Base-by-base conservation (phyloP, 495 filamentous ascomycete species). In the Letharia lupina region DNA sequence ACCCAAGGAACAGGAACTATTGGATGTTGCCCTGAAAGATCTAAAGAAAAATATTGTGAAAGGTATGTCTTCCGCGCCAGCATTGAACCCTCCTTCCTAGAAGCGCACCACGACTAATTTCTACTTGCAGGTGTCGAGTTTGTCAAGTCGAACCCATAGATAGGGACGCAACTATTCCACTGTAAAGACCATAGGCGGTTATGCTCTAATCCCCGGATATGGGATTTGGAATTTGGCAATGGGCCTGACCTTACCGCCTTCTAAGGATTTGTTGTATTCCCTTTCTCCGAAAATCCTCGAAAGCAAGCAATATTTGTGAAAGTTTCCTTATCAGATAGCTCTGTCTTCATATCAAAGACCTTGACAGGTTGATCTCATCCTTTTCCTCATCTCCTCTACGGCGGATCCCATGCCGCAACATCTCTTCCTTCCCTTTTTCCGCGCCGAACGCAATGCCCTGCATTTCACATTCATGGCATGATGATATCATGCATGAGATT, bases 31-130 rank as follows among this genome's bases (percentile, higher is more conserved):
- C 82, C 80, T 96, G 67, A 78, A 72, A 69, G 94, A 98, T 81
- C 83, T 98, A 77, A 91, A 92, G 84, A 91, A 90, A 79, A 91
- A 91, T 80, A 91, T 91, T 77, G 74, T 82, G 73, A 91, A 91
- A 85, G 88, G 82, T 76, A 72, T 11, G 40, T 56, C 60, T 33
- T 42, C 28, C 13, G 28, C 37, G 39, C 44, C 47, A 39, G 16
- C 7, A 35, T 40, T 39, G 12, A 59, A 28, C 8, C 64, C 18
- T n/a, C 9, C 23, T 56, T 40, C 45, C 44, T 64, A 52, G 66
- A 70, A 64, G 73, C 62, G 31, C 45, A 35, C 31, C 42, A 65
- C 40, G 60, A 73, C 48, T 69, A 33, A 69, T 35, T 2, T 15
- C 10, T 60, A 8, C 57, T 13, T 13, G 47, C 60, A 69, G 77